Conservation (phyloP, 352 stramenopile genomes). For the Globisporangium paddicum region DNA sequence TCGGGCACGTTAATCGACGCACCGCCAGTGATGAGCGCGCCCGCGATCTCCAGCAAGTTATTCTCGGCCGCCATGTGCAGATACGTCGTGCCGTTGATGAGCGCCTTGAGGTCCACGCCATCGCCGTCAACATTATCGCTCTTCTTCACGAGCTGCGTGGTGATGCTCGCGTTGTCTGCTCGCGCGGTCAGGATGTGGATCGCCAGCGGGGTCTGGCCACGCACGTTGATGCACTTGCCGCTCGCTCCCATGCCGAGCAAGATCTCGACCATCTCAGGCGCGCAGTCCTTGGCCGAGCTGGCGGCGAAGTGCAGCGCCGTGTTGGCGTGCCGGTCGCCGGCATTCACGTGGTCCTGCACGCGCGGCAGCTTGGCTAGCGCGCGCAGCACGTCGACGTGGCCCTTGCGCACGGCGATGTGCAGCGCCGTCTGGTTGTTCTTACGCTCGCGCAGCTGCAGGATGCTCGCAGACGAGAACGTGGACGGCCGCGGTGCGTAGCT, state of each 20-base stretch:
- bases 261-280: slow-evolving; percentile 62
- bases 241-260: slow-evolving; percentile 64
- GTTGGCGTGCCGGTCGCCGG: slow-evolving; percentile 72
- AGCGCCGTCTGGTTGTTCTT: slow-evolving; percentile 86
- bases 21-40: slow-evolving; percentile 59
- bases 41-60: slow-evolving; percentile 57
- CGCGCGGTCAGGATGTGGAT: slow-evolving; percentile 81
- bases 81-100: slow-evolving; percentile 77
- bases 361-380: slow-evolving; percentile 76
- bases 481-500: slow-evolving; percentile 24
- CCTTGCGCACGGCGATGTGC: slow-evolving; percentile 81
- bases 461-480: slow-evolving; percentile 37
- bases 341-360: slow-evolving; percentile 65
- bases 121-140: neutral
- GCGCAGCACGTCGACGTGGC: slow-evolving; percentile 72
- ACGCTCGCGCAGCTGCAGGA: slow-evolving; percentile 69
- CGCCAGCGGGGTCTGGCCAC: slow-evolving; percentile 76
- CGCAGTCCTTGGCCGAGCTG: slow-evolving; percentile 48
- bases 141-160: slow-evolving; percentile 46
- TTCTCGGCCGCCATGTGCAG: slow-evolving; percentile 79
- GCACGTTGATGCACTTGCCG: slow-evolving; percentile 62
- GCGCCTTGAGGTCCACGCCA: slow-evolving; percentile 47
- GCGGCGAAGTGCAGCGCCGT: slow-evolving; percentile 82
- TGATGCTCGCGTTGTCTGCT: slow-evolving; percentile 52
- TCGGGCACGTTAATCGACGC: slow-evolving; percentile 84